Evolutionary conservation across 2,329 filamentous ascomycete species (phyloP).

Genomic region (Colletotrichum tropicale): DNA sequence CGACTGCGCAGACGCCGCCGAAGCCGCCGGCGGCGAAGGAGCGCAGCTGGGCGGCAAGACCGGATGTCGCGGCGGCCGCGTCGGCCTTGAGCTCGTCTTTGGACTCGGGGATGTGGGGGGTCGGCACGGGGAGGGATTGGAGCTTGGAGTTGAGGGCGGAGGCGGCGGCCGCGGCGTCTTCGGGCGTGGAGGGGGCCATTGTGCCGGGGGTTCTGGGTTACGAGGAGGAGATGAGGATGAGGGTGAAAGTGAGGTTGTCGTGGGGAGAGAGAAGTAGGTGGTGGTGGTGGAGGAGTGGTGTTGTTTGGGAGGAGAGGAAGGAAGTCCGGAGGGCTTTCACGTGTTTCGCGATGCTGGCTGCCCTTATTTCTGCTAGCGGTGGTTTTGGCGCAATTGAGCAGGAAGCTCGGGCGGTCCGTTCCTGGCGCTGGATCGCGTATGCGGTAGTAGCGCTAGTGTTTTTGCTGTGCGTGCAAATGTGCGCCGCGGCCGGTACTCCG

Average conservation of each 20-base stretch:
- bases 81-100: slow-evolving; percentile 49
- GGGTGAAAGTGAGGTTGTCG: background rate
- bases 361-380: background rate
- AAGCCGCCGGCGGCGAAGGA: slow-evolving; percentile 90
- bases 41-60: slow-evolving; percentile 63
- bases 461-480: background rate
- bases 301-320: background rate
- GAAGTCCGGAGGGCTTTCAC: background rate
- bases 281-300: background rate
- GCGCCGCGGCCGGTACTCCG: slow-evolving; percentile 6
- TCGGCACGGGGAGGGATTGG: slow-evolving; percentile 35
- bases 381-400: background rate
- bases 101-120: slow-evolving; percentile 47
- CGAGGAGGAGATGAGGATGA: no score
- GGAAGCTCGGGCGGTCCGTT: slow-evolving; percentile 16
- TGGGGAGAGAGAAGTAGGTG: background rate
- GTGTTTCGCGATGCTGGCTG: background rate
- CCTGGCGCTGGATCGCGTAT: background rate
- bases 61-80: slow-evolving; percentile 40
- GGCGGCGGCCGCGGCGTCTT: slow-evolving; percentile 22
- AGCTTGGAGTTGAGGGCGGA: slow-evolving; percentile 11
- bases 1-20: slow-evolving; percentile 89
- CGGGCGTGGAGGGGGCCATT: slow-evolving; percentile 25
- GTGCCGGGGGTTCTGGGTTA: background rate
- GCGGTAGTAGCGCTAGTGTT: background rate